Percentiles rank a stretch among this genome's conserved stretches.
phyloP scores from a whole-genome alignment of 192 early-diverging fungal species.

The Backusella tarrabulga region DNA sequence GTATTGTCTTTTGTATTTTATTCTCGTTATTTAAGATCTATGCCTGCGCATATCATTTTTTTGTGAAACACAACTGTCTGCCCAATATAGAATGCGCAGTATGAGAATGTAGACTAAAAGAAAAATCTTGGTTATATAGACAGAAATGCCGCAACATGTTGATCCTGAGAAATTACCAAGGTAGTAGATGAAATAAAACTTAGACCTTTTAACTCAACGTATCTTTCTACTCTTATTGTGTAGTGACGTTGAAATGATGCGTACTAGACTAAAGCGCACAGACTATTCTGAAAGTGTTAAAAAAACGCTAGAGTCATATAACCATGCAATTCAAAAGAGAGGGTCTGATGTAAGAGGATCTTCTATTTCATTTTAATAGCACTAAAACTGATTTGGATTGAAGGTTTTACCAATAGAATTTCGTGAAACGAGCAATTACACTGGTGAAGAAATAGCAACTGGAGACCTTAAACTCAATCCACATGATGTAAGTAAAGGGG shows the following conservation, averaged over 20 bases:
- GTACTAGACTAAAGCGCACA: background rate
- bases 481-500: background rate
- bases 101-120: background rate
- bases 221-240: background rate
- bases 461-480: background rate
- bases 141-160: background rate
- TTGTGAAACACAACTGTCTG: background rate
- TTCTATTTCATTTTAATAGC: background rate
- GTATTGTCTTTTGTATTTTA: no score
- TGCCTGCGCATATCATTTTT: background rate
- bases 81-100: background rate
- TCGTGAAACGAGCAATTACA: background rate
- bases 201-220: background rate
- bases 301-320: background rate
- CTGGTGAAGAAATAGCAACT: background rate
- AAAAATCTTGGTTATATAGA: background rate
- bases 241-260: background rate
- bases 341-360: background rate
- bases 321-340: background rate
- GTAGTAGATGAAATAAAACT: background rate
- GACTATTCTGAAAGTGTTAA: background rate
- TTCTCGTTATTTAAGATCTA: no score
- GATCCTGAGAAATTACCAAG: background rate
- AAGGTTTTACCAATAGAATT: background rate
- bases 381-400: background rate